phyloP scores from a whole-genome alignment of 108 stramenopile species.

The Asterionellopsis glacialis region DNA sequence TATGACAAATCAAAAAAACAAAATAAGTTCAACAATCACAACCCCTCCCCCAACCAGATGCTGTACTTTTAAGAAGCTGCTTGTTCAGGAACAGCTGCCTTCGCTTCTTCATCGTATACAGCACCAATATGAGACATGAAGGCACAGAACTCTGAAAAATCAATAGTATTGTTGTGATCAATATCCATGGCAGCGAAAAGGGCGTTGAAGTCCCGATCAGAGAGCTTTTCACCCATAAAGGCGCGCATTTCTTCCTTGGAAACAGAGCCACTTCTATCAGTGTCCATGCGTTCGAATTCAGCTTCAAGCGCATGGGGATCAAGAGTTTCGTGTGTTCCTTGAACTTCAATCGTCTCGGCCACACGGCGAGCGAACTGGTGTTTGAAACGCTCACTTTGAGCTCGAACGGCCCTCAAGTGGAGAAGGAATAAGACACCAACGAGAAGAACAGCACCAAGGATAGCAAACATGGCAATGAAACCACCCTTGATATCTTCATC shows the following conservation, averaged over 20 bases:
- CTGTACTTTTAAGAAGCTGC: not conserved
- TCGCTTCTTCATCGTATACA: slow-evolving; percentile 6
- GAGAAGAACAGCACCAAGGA: slow-evolving; percentile 3
- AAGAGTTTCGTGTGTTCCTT: not conserved
- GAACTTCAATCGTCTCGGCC: slow-evolving; percentile 9
- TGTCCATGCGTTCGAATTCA: slow-evolving; percentile 11
- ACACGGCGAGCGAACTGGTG: slow-evolving; percentile 10
- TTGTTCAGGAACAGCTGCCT: not conserved
- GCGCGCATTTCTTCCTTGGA: slow-evolving; percentile 5
- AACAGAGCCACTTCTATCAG: not conserved
- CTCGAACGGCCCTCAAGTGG: not conserved
- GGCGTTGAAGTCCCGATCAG: slow-evolving; percentile 6
- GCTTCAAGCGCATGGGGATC: not conserved
- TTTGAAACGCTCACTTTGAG: slow-evolving; percentile 6
- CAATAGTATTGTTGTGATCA: not conserved
- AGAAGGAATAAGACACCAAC: not conserved
- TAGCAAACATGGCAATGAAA: slow-evolving; percentile 10
- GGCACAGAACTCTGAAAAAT: slow-evolving; percentile 5
- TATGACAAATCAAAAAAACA: no score
- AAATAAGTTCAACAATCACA: no score
- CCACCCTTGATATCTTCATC: slow-evolving; percentile 6
- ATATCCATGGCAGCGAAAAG: slow-evolving; percentile 7
- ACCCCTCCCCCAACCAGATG: no score
- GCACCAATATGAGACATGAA: slow-evolving; percentile 9
- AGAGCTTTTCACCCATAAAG: not conserved